Evolutionary conservation across 371 early-diverging fungal genomes (phyloP).

Genomic region (Fennellomyces sp.): DNA sequence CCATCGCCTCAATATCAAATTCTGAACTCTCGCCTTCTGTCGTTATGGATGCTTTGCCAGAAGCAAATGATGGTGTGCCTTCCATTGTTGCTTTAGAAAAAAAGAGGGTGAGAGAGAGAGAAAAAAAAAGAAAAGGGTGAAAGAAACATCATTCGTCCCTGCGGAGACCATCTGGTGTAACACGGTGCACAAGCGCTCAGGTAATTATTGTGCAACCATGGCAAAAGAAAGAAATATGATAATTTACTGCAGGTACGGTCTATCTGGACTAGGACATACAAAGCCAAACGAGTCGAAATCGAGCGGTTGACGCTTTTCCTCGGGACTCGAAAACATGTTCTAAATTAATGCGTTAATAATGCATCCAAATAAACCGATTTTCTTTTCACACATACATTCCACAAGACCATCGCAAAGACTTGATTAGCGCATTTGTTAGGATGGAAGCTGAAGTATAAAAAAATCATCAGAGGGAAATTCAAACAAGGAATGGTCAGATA

Average conservation of each 20-base stretch:
- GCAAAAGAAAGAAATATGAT: too few relatives aligned
- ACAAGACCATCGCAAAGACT: conserved; percentile 62
- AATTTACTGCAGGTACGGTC: conserved; percentile 55
- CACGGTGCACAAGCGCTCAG: too few relatives aligned
- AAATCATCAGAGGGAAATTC: neutral
- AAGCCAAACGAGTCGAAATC: conserved; percentile 37
- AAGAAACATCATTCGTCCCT: too few relatives aligned
- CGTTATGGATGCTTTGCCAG: neutral
- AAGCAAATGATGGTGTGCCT: too few relatives aligned
- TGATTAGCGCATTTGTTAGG: conserved; percentile 67
- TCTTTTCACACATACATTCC: conserved; percentile 54
- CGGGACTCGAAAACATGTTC: conserved; percentile 59
- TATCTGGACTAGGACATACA: conserved; percentile 53
- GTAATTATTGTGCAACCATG: too few relatives aligned
- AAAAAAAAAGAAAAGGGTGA: too few relatives aligned
- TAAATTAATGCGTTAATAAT: conserved; percentile 10
- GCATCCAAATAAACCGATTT: neutral
- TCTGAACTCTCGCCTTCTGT: neutral
- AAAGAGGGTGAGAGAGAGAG: too few relatives aligned
- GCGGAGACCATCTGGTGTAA: too few relatives aligned
- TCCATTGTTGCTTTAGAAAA: too few relatives aligned
- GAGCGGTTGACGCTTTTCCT: conserved; percentile 37
- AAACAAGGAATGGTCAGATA: neutral
- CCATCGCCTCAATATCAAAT: conserved; percentile 40
- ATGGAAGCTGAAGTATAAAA: conserved; percentile 57